These are phyloP conservation scores for Melocanna baccifera DNA, from an alignment of 176 grass and related monocot genomes.

Conservation along the genomic window DNA sequence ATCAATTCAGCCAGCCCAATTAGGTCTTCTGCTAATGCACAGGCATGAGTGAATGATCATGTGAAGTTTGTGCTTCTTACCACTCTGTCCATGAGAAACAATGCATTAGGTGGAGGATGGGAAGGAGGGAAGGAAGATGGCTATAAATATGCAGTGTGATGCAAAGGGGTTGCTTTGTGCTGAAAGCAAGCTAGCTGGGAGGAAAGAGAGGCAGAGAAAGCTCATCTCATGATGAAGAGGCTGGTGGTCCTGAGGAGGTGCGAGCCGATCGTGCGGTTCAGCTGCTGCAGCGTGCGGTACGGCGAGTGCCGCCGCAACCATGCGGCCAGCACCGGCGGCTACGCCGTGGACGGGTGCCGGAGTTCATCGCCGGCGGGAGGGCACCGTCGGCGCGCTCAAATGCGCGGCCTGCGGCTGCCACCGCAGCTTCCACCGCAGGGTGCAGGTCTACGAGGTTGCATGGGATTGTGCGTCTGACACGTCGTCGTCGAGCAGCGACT, in stretches of 20 bases:
- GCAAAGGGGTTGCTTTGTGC: not conserved
- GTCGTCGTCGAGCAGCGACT: constrained; percentile 26
- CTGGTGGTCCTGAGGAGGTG: constrained; percentile 64
- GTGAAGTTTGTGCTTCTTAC: constrained; percentile 28
- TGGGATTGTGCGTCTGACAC: constrained; percentile 47
- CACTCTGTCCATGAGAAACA: constrained; percentile 4
- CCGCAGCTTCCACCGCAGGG: constrained; percentile 83
- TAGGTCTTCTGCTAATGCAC: constrained; percentile 56
- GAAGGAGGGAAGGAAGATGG: constrained; percentile 13
- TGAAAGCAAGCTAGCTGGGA: constrained; percentile 18
- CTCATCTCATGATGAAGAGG: constrained; percentile 62
- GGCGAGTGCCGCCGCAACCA: constrained; percentile 80
- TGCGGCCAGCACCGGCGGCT: constrained; percentile 59
- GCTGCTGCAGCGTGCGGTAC: constrained; percentile 59
- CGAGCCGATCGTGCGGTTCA: constrained; percentile 50
- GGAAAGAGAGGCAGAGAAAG: not conserved
- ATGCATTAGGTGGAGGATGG: constrained; percentile 16
- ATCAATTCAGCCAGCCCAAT: constrained; percentile 86
- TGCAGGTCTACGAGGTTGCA: constrained; percentile 57
- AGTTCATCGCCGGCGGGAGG: constrained; percentile 73
- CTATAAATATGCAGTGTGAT: constrained; percentile 46
- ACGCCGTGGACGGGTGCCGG: constrained; percentile 77
- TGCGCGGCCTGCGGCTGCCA: constrained; percentile 80
- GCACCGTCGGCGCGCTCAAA: constrained; percentile 40
- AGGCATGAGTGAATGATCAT: constrained; percentile 56